A percentile compares a stretch with the other conserved stretches of the same genome.
Evolutionary conservation across 2,329 filamentous ascomycete species (phyloP).

Genomic region (Intubia oerlemansii): DNA sequence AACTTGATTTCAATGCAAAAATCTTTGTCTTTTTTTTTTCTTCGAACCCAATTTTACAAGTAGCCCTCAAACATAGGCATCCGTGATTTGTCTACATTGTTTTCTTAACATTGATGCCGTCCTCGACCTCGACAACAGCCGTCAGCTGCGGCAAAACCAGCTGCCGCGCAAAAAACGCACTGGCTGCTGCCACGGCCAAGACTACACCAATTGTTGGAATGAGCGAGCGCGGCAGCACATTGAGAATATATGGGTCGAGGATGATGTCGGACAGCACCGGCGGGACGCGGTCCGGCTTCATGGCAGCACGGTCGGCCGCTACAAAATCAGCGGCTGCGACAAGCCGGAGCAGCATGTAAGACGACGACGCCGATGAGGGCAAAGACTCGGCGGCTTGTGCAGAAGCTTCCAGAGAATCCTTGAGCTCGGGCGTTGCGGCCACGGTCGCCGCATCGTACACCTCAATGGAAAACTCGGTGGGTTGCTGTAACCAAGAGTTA

Average conservation of each 20-base stretch:
- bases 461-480: slow-evolving; percentile 54
- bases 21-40: no score
- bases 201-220: slow-evolving; percentile 52
- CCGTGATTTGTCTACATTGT: neutral
- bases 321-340: slow-evolving; percentile 70
- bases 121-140: no score
- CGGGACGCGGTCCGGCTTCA: slow-evolving; percentile 39
- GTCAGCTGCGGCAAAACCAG: slow-evolving; percentile 16
- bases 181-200: slow-evolving; percentile 28
- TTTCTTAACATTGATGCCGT: neutral
- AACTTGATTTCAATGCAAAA: no score
- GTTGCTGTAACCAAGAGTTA: slow-evolving; percentile 41
- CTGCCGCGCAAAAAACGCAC: slow-evolving; percentile 20
- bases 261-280: slow-evolving; percentile 62
- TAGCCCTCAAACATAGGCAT: no score
- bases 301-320: slow-evolving; percentile 49
- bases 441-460: slow-evolving; percentile 40
- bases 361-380: slow-evolving; percentile 27
- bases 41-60: no score
- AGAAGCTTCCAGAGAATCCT: slow-evolving; percentile 42
- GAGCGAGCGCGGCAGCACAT: slow-evolving; percentile 60
- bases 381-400: no score
- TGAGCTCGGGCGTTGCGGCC: slow-evolving; percentile 38
- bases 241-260: slow-evolving; percentile 60
- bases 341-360: slow-evolving; percentile 49